These are phyloP conservation scores for Mucor sp. DNA, from an alignment of 371 early-diverging fungal species.

Conservation along the genomic window DNA sequence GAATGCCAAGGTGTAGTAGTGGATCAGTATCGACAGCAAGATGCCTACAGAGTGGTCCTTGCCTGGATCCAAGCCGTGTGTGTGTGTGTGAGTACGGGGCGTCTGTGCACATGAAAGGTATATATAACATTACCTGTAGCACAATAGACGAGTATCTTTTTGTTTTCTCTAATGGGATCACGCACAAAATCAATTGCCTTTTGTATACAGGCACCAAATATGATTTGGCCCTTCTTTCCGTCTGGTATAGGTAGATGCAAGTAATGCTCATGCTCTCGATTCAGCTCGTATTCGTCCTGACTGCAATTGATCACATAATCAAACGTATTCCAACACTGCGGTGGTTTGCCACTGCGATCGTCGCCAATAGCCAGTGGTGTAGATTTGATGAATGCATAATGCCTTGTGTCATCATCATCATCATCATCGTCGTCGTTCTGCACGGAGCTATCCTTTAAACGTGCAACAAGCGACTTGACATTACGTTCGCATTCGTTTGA, in stretches of 20 bases:
- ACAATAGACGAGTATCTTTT: constrained; percentile 60
- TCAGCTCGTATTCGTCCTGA: constrained; percentile 35
- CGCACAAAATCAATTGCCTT: constrained; percentile 53
- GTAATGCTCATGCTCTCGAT: constrained; percentile 32
- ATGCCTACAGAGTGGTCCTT: constrained; percentile 81
- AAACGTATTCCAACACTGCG: constrained; percentile 60
- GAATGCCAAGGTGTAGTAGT: constrained; percentile 55
- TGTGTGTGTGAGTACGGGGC: constrained; percentile 1
- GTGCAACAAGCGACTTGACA: constrained; percentile 44
- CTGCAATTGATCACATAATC: constrained; percentile 71
- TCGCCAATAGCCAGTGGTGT: constrained; percentile 67
- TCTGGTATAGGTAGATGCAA: constrained; percentile 69
- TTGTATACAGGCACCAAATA: constrained; percentile 57
- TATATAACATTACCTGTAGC: constrained; percentile 26
- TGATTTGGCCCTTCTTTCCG: constrained; percentile 72
- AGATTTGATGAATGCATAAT: constrained; percentile 53
- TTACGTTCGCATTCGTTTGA: constrained; percentile 49
- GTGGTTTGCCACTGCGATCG: constrained; percentile 49
- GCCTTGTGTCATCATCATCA: not conserved
- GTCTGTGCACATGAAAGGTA: not conserved
- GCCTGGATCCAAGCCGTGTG: constrained; percentile 25
- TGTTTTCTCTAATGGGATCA: constrained; percentile 28
- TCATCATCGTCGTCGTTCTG: constrained; percentile 13
- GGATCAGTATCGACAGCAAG: constrained; percentile 63
- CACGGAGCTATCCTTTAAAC: constrained; percentile 10